Base-by-base conservation (phyloP, 2,329 filamentous ascomycete genomes). In the Xenoacremonium recifei region DNA sequence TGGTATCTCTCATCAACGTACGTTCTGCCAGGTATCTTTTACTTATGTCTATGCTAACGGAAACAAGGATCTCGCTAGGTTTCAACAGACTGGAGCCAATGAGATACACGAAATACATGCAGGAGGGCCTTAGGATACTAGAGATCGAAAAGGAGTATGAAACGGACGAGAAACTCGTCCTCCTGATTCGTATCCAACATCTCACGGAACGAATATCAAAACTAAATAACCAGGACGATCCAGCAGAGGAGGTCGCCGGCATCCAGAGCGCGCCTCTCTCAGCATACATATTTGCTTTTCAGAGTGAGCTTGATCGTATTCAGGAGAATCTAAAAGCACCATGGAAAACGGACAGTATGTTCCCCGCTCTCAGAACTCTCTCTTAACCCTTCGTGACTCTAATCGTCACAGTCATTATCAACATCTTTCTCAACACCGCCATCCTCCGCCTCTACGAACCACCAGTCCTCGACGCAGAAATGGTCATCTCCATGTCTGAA, bases 1-100 rank as follows among this genome's bases (percentile, higher is more conserved):
- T 81, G 76, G 70, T 80, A 77, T 44, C 47, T 80, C 21, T 71
- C 66, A 12, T 78, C 75, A 9, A 67, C 69, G 76, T 80, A 61
- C 54, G 72, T 61, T 11, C 5, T 3, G 17, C 2, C 0, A 4
- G 2, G n/a, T n/a, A n/a, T n/a, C n/a, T n/a, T n/a, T n/a, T n/a
- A n/a, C n/a, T n/a, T n/a, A n/a, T n/a, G n/a, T n/a, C n/a, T n/a
- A n/a, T n/a, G n/a, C n/a, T n/a, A n/a, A n/a, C n/a, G n/a, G n/a
- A n/a, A n/a, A n/a, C n/a, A n/a, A 73, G 71, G 0, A 58, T 72
- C 20, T 62, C 70, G 0, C 57, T 71, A 3, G 65, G 66, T 2
- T 69, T 74, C 48, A 57, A 70, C 37, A 64, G 69, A 49, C 65
- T 72, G 4, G 72, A 79, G 12, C 61, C 75, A 0, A 66, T 76